These are phyloP conservation scores for Boletus subcaerulescens DNA, from an alignment of 768 basidiomycete genomes.

Conservation along the genomic window DNA sequence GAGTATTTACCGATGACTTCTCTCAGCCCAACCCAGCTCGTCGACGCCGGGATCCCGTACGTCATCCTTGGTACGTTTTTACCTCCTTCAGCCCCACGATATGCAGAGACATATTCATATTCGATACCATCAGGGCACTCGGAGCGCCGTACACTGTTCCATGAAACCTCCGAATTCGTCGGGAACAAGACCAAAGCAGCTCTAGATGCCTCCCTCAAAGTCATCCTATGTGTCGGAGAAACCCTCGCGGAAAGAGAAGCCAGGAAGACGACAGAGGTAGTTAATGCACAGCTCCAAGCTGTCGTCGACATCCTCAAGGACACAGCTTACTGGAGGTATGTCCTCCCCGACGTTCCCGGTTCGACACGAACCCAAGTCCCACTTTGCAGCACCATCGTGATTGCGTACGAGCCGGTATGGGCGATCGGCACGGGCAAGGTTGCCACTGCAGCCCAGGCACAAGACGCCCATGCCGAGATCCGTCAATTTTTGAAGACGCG, in stretches of 20 bases:
- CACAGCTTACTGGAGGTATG: slow-evolving; percentile 76
- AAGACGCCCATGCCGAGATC: slow-evolving; percentile 84
- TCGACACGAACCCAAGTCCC: not conserved
- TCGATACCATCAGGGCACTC: slow-evolving; percentile 72
- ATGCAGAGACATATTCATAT: not conserved
- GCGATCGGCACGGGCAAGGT: slow-evolving; percentile 98
- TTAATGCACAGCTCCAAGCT: slow-evolving; percentile 77
- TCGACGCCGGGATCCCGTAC: slow-evolving; percentile 82
- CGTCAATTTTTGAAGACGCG: slow-evolving; percentile 66
- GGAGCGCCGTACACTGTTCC: slow-evolving; percentile 91
- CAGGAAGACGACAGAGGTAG: slow-evolving; percentile 72
- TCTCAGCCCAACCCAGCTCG: slow-evolving; percentile 74
- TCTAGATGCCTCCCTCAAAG: slow-evolving; percentile 67
- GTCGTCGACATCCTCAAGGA: slow-evolving; percentile 59
- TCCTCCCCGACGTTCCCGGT: not conserved
- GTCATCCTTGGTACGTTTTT: slow-evolving; percentile 75
- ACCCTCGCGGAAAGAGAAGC: slow-evolving; percentile 85
- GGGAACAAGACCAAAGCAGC: slow-evolving; percentile 87
- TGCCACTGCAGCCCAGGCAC: slow-evolving; percentile 88
- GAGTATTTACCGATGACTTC: not conserved
- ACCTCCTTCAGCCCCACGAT: not conserved
- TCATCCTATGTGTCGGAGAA: slow-evolving; percentile 97
- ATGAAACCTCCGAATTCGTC: slow-evolving; percentile 79
- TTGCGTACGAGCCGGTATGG: slow-evolving; percentile 98
- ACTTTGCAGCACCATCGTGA: slow-evolving; percentile 70